Conservation (phyloP, 441 rosid genomes). For the Dalechampia spathulata region DNA sequence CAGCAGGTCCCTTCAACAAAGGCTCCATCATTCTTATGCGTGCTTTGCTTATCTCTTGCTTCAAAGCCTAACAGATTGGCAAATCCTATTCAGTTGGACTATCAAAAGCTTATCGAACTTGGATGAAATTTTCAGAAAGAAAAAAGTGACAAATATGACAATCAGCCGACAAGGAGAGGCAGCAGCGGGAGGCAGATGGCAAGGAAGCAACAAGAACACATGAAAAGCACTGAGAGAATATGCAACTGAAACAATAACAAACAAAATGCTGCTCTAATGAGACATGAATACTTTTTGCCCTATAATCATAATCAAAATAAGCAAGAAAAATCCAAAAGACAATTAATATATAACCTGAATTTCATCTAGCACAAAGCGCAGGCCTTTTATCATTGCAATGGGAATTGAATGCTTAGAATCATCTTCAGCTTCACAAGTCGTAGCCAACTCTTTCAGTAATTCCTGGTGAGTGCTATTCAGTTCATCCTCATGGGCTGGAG, state of each 20-base stretch:
- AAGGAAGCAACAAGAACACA: too few relatives aligned
- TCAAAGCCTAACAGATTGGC: conserved; percentile 44
- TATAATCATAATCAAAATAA: not conserved
- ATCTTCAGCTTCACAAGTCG: conserved; percentile 38
- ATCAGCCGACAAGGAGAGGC: not conserved
- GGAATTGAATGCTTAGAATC: conserved; percentile 37
- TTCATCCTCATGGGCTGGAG: conserved; percentile 60
- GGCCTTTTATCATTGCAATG: conserved; percentile 52
- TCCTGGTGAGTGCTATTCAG: conserved; percentile 37
- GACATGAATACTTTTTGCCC: too few relatives aligned
- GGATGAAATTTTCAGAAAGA: too few relatives aligned
- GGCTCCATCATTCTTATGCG: conserved; percentile 64
- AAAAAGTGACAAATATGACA: too few relatives aligned
- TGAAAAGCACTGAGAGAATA: too few relatives aligned
- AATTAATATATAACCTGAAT: conserved; percentile 44
- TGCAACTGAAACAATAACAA: too few relatives aligned
- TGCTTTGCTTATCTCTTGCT: conserved; percentile 61
- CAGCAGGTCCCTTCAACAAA: conserved; percentile 70
- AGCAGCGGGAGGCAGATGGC: not conserved
- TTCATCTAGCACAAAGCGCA: conserved; percentile 60
- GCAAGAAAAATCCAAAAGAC: not conserved
- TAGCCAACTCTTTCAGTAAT: conserved; percentile 48
- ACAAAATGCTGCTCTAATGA: too few relatives aligned
- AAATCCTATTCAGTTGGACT: too few relatives aligned
- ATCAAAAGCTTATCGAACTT: too few relatives aligned